phyloP scores from a whole-genome alignment of 192 early-diverging fungal genomes.

The Phycomyces nitens region DNA sequence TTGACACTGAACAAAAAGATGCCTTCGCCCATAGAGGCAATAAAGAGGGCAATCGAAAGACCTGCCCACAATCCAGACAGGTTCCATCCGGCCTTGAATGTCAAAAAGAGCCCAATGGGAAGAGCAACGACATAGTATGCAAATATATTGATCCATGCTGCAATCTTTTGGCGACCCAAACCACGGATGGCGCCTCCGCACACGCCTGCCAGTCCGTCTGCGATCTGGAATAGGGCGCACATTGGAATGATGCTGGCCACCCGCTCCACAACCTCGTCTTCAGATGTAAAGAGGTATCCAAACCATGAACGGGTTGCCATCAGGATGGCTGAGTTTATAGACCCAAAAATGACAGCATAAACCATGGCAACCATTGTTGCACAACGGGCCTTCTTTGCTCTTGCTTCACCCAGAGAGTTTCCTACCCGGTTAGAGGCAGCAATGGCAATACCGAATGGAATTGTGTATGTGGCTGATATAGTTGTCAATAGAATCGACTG shows the following conservation, averaged over 20 bases:
- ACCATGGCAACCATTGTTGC: conserved; percentile 48
- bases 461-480: conserved; percentile 65
- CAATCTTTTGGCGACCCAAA: conserved; percentile 69
- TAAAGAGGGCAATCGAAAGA: conserved; percentile 43
- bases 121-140: conserved; percentile 67
- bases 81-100: conserved; percentile 52
- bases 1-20: conserved; percentile 21
- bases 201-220: conserved; percentile 59
- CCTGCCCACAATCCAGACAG: conserved; percentile 68
- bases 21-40: conserved; percentile 8
- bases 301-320: conserved; percentile 46
- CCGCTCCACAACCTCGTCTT: conserved; percentile 61
- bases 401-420: conserved; percentile 61
- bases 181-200: conserved; percentile 71
- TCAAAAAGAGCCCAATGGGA: conserved; percentile 54
- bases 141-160: conserved; percentile 51
- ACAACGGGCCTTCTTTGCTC: conserved; percentile 45
- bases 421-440: conserved; percentile 80
- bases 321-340: conserved; percentile 50
- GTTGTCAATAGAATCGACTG: conserved; percentile 81
- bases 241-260: conserved; percentile 76
- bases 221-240: conserved; percentile 74
- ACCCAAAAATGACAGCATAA: conserved; percentile 49
- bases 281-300: conserved; percentile 70
- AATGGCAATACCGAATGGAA: conserved; percentile 79